Conservation (phyloP, 2,329 filamentous ascomycete genomes). For the Pseudocercospora eumusae region DNA sequence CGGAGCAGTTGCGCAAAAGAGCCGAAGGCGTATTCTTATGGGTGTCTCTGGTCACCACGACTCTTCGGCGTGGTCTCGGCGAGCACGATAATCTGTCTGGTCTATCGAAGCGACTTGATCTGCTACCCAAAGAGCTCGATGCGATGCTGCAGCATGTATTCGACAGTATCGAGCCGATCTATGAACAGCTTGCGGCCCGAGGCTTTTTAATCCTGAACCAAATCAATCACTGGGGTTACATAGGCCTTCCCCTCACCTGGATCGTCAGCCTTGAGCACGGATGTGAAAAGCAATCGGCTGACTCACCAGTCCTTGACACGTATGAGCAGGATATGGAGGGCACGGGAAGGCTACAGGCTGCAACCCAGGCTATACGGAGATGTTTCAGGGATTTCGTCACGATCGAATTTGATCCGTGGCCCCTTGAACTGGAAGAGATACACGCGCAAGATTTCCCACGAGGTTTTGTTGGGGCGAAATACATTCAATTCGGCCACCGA, state of each 20-base stretch:
- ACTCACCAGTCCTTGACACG: too few species aligned
- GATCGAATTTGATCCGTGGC: too few species aligned
- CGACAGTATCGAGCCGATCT: constrained; percentile 1
- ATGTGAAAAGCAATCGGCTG: too few species aligned
- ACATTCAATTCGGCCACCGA: neutral
- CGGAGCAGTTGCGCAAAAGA: too few species aligned
- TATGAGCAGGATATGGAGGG: too few species aligned
- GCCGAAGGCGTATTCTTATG: constrained; percentile 2
- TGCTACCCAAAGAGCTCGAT: neutral
- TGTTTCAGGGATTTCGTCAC: neutral
- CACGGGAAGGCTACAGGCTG: too few species aligned
- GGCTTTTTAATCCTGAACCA: neutral
- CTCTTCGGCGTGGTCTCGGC: neutral
- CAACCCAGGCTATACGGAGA: too few species aligned
- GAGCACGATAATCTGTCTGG: neutral
- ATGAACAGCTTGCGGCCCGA: neutral
- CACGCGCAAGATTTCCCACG: too few species aligned
- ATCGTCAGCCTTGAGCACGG: neutral
- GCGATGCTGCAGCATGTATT: neutral
- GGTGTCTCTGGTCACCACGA: neutral
- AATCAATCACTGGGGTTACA: too few species aligned
- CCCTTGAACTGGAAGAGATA: too few species aligned
- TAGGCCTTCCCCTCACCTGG: neutral
- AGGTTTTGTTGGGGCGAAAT: neutral
- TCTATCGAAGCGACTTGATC: neutral